These are phyloP conservation scores for Saitozyma podzolica DNA, from an alignment of 768 basidiomycete genomes.

Conservation along the genomic window DNA sequence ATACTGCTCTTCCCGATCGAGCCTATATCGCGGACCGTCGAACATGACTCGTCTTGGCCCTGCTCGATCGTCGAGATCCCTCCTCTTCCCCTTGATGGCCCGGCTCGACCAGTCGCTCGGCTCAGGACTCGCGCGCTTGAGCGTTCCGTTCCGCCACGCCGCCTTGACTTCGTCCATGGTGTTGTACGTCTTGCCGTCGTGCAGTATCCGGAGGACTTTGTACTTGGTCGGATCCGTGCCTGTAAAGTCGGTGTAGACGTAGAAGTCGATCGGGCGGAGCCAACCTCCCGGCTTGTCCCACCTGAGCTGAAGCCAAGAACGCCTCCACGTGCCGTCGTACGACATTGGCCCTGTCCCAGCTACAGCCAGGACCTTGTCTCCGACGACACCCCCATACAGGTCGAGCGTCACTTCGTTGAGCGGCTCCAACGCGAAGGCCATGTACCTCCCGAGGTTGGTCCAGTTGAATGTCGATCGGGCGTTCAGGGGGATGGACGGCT, in stretches of 20 bases:
- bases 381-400: conserved; percentile 56
- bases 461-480: conserved; percentile 44
- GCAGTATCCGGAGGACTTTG: conserved; percentile 62
- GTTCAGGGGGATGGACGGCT: conserved; percentile 58
- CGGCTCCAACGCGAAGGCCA: conserved; percentile 1
- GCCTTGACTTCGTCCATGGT: conserved; percentile 58
- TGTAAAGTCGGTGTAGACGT: conserved; percentile 56
- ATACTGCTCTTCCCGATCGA: conserved; percentile 60
- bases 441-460: conserved; percentile 35
- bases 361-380: conserved; percentile 57
- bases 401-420: conserved; percentile 52
- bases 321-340: conserved; percentile 64
- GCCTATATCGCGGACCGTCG: conserved; percentile 62
- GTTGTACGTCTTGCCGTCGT: conserved; percentile 63
- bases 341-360: conserved; percentile 63
- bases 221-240: conserved; percentile 61
- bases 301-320: conserved; percentile 23
- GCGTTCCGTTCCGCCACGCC: conserved; percentile 61
- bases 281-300: conserved; percentile 3
- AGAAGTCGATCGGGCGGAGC: conserved; percentile 16
- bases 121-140: conserved; percentile 55
- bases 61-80: conserved; percentile 66
- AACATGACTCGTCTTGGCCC: conserved; percentile 66
- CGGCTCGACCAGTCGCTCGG: conserved; percentile 54
- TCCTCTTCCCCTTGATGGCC: conserved; percentile 52